phyloP scores from a whole-genome alignment of 768 basidiomycete species.

The Austroboletus eburneus region DNA sequence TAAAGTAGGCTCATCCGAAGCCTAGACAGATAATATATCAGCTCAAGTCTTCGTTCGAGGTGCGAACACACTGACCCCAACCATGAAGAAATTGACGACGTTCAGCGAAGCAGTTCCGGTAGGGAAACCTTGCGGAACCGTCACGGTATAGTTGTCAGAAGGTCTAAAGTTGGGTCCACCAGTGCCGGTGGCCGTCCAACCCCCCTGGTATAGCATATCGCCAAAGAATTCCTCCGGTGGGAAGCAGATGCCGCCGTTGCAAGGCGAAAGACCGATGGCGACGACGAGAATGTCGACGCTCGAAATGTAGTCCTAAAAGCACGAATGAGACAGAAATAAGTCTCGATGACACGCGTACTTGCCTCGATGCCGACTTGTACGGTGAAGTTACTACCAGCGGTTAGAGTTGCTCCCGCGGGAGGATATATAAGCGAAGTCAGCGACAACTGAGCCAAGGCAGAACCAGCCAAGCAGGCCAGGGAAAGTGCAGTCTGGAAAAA shows the following conservation, averaged over 20 bases:
- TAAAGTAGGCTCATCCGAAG: too few species aligned
- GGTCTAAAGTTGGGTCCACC: not conserved
- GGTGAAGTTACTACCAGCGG: conserved; percentile 2
- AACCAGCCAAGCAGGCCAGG: conserved; percentile 10
- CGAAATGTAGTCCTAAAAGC: not conserved
- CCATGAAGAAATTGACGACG: too few species aligned
- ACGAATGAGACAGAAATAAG: too few species aligned
- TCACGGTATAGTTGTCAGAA: not conserved
- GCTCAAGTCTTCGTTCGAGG: too few species aligned
- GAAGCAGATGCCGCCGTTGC: conserved; percentile 20
- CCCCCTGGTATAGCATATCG: conserved; percentile 33
- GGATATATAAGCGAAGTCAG: conserved; percentile 10
- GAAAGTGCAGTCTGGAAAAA: conserved; percentile 13
- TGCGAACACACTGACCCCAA: too few species aligned
- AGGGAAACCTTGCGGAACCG: too few species aligned
- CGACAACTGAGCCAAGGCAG: conserved; percentile 15
- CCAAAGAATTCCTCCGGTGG: conserved; percentile 26
- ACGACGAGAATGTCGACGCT: conserved; percentile 15
- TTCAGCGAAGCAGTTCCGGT: too few species aligned
- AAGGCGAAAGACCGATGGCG: conserved; percentile 30
- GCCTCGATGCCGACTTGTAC: conserved; percentile 20
- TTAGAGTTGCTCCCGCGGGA: conserved; percentile 6
- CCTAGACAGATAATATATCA: too few species aligned
- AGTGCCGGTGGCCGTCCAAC: too few species aligned
- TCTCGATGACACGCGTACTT: not conserved